Conservation (phyloP, 2,329 filamentous ascomycete species). For the Chaetomium strumarium region DNA sequence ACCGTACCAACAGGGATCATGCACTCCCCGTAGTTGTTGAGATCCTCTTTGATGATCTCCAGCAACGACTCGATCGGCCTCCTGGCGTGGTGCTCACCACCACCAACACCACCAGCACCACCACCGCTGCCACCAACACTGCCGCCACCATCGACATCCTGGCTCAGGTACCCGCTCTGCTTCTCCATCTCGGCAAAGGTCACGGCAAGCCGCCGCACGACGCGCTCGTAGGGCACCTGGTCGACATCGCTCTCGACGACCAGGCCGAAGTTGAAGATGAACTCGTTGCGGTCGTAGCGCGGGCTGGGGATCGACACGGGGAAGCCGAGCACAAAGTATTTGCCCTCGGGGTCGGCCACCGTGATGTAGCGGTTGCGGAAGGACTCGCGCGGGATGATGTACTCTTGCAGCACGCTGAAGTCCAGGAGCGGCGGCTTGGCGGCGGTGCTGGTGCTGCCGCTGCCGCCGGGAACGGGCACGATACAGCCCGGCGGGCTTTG, state of each 20-base stretch:
- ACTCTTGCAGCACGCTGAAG: constrained; percentile 81
- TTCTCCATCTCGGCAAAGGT: constrained; percentile 88
- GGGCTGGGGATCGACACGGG: constrained; percentile 81
- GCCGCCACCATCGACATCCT: constrained; percentile 42
- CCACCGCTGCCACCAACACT: no score
- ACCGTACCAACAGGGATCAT: constrained; percentile 93
- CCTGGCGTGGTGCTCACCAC: constrained; percentile 36
- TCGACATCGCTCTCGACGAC: constrained; percentile 47
- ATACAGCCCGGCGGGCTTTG: constrained; percentile 59
- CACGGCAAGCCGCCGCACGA: constrained; percentile 78
- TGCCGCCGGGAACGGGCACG: constrained; percentile 36
- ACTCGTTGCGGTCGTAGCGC: constrained; percentile 86
- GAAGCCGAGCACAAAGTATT: constrained; percentile 76
- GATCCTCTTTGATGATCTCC: constrained; percentile 73
- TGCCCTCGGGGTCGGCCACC: constrained; percentile 63
- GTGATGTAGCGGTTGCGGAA: constrained; percentile 90
- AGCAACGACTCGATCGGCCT: constrained; percentile 77
- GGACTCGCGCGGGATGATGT: constrained; percentile 89
- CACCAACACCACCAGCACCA: no score
- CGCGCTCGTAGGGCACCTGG: constrained; percentile 72
- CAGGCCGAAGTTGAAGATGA: constrained; percentile 96
- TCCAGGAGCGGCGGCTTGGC: constrained; percentile 64
- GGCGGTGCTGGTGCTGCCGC: no score
- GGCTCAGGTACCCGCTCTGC: constrained; percentile 76
- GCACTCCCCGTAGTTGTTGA: constrained; percentile 97